Conservation (phyloP, 2,329 filamentous ascomycete genomes). For the Balansia obtecta region DNA sequence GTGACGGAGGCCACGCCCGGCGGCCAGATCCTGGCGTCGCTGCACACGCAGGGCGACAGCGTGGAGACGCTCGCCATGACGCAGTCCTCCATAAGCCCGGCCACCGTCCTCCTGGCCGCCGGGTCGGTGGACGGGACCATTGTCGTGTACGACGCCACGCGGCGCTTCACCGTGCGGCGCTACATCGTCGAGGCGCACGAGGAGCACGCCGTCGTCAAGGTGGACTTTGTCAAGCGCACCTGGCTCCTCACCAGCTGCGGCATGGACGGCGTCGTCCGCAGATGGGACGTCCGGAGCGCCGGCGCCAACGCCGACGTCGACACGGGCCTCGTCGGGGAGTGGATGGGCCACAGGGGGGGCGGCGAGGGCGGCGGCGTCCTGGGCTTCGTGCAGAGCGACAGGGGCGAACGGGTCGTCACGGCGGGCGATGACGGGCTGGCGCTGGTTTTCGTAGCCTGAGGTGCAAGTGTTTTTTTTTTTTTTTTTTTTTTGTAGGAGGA, state of each 20-base stretch:
- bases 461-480: too few species aligned
- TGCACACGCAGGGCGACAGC: slow-evolving; percentile 64
- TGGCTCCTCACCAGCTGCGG: slow-evolving; percentile 79
- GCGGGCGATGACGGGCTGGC: slow-evolving; percentile 76
- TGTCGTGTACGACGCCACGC: slow-evolving; percentile 73
- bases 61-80: slow-evolving; percentile 66
- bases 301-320: slow-evolving; percentile 23
- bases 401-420: slow-evolving; percentile 65
- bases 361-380: slow-evolving; percentile 81
- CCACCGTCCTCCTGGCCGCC: slow-evolving; percentile 46
- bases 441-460: slow-evolving; percentile 58
- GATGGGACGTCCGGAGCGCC: slow-evolving; percentile 68
- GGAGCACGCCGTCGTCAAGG: slow-evolving; percentile 81
- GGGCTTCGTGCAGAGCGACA: slow-evolving; percentile 75
- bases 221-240: slow-evolving; percentile 62
- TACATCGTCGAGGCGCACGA: slow-evolving; percentile 76
- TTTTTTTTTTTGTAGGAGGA: too few species aligned
- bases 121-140: slow-evolving; percentile 67
- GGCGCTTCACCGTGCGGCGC: slow-evolving; percentile 75
- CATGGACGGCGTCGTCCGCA: slow-evolving; percentile 79
- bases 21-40: slow-evolving; percentile 61
- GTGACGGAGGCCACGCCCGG: slow-evolving; percentile 25
- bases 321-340: slow-evolving; percentile 66
- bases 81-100: slow-evolving; percentile 24
- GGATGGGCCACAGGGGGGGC: slow-evolving; percentile 77